Conservation (phyloP, 2,329 filamentous ascomycete species). For the Eutypa lata region DNA sequence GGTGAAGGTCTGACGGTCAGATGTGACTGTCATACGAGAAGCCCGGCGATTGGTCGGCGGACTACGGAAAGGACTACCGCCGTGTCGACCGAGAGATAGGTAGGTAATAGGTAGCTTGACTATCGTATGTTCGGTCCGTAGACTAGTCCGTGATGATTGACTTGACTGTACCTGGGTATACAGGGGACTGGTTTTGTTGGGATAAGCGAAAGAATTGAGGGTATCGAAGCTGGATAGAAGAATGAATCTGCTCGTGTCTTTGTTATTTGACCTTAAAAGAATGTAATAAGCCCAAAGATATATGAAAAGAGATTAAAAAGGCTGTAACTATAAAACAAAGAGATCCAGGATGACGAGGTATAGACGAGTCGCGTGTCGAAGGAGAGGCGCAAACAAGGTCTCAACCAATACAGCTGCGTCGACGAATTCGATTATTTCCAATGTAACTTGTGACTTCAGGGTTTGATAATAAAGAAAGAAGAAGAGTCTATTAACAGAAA, state of each 20-base stretch:
- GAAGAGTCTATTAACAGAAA: neutral
- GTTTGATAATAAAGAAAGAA: neutral
- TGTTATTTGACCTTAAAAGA: neutral
- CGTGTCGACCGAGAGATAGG: neutral
- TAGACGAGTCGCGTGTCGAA: neutral
- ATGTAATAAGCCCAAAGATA: neutral
- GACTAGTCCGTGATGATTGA: neutral
- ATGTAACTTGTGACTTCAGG: too few species aligned
- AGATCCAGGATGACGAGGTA: neutral
- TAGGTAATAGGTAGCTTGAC: neutral
- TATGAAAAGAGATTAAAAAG: neutral
- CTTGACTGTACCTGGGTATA: neutral
- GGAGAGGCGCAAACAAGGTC: too few species aligned
- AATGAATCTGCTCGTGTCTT: neutral
- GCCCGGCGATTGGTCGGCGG: slow-evolving; percentile 2
- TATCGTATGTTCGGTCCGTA: neutral
- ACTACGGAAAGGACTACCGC: neutral
- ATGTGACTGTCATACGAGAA: slow-evolving; percentile 16
- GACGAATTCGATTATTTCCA: too few species aligned
- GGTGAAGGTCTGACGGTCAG: slow-evolving; percentile 14
- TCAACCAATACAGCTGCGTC: too few species aligned
- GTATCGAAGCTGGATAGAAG: neutral
- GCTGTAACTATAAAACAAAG: neutral
- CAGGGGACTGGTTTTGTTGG: neutral
- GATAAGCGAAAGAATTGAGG: neutral